Base-by-base conservation (phyloP, 441 rosid genomes). In the Geranium incanum region DNA sequence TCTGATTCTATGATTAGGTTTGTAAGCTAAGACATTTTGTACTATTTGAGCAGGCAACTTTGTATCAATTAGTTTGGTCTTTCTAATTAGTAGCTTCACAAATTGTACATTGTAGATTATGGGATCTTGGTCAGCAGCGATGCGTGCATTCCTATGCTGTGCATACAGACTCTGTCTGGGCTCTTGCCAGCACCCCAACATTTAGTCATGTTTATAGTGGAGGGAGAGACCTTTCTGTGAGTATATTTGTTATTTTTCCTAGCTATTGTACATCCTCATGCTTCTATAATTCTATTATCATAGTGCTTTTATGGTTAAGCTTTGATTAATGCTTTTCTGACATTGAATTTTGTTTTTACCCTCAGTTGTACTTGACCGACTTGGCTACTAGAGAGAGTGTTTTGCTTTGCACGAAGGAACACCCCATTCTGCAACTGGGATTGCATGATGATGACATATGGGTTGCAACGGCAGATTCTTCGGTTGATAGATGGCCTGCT, bases 61-160 rank as follows among this genome's bases (percentile, higher is more conserved):
- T 12, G 38, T n/a, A 19, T 63, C 66, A 63, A 12, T 63, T 63
- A 28, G 3, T 5, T 57, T 7, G n/a, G 23, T 59, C 36, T 59
- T 59, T 59, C 65, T 59, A 2, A 59, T 59, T 19, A 18, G 65
- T 18, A 6, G 19, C 6, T 16, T 59, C 65, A 18, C 28, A 57
- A 75, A 72, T 36, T 37, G 64, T 62, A n/a, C 72, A 73, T 74
- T 68, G 21, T 80, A 95, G 99, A 84, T 82, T 95, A 69, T 95
- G 99, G 99, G 99, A 95, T 83, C 90, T 93, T 80, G 98, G 98
- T 74, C 98, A 93, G 88, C 98, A 95, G 84, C 90, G 98, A 68
- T 95, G 99, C 76, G 71, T 95, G 78, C 98, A 95, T 85, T 93
- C 99, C 68, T 95, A 95, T 83, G 98, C 98, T 5, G 99, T 95